Conservation (phyloP, 129 eudicot species). For the Flaveria linearis region DNA sequence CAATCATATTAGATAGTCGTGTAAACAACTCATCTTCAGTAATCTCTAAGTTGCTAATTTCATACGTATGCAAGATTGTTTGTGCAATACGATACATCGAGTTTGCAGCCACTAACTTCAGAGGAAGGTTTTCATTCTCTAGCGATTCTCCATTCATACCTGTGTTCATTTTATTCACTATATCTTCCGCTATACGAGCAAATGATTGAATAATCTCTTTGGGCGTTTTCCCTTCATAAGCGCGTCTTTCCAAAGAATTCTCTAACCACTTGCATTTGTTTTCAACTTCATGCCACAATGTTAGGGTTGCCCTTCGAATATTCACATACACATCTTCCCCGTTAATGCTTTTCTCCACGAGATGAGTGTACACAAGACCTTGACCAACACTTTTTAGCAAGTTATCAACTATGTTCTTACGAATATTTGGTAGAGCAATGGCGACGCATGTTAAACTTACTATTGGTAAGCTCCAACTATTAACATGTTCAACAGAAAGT, state of each 20-base stretch:
- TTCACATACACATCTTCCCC: background rate
- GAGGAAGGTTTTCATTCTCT: background rate
- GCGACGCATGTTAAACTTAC: constrained; percentile 19
- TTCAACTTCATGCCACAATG: background rate
- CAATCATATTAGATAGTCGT: constrained; percentile 1
- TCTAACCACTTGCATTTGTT: background rate
- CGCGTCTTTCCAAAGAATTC: background rate
- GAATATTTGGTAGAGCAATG: background rate
- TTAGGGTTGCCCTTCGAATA: background rate
- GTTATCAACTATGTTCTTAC: background rate
- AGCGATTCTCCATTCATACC: background rate
- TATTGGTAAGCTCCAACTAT: constrained; percentile 19
- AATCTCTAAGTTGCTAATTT: background rate
- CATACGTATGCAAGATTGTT: background rate
- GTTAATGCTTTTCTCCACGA: constrained; percentile 4
- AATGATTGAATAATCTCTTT: background rate
- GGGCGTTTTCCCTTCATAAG: background rate
- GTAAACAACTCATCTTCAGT: background rate
- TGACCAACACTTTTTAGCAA: constrained; percentile 11
- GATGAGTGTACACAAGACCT: constrained; percentile 7
- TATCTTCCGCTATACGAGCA: background rate
- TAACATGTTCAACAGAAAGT: background rate
- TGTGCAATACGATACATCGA: background rate
- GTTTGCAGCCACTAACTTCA: background rate
- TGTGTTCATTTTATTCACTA: background rate